phyloP scores from a whole-genome alignment of 768 basidiomycete genomes.

The Hericium rajendrae region DNA sequence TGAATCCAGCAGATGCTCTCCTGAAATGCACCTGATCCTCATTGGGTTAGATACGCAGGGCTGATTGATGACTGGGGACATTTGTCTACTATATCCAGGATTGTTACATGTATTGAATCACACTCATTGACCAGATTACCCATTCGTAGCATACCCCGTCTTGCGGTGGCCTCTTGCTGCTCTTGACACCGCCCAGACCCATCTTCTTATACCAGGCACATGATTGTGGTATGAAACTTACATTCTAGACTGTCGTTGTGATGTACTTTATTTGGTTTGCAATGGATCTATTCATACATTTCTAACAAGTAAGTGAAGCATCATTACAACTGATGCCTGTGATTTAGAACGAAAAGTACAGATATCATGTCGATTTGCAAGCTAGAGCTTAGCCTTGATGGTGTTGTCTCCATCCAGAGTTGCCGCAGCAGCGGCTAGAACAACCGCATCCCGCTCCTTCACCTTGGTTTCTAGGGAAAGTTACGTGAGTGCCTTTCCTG shows the following conservation, averaged over 20 bases:
- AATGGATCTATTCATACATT: too few relatives aligned
- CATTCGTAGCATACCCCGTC: too few relatives aligned
- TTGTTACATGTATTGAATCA: too few relatives aligned
- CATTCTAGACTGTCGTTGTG: neutral
- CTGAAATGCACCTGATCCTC: constrained; percentile 1
- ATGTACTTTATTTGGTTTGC: too few relatives aligned
- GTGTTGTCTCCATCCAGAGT: constrained; percentile 38
- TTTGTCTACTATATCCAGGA: neutral
- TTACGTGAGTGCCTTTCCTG: neutral
- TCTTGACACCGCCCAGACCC: too few relatives aligned
- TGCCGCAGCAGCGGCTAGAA: constrained; percentile 73
- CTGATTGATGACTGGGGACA: neutral
- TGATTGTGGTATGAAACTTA: neutral
- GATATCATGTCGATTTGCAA: neutral
- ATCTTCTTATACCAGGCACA: neutral
- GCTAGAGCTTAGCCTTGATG: constrained; percentile 56
- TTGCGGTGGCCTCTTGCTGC: too few relatives aligned
- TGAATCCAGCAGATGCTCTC: constrained; percentile 8
- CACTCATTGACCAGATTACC: too few relatives aligned
- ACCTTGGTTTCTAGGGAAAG: constrained; percentile 62
- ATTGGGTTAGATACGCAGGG: neutral
- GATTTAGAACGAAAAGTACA: neutral
- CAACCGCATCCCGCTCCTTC: constrained; percentile 70
- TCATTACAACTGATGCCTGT: too few relatives aligned
- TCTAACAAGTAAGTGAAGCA: too few relatives aligned